These are phyloP conservation scores for Eucalyptus curtisii DNA, from an alignment of 345 rosid species.

Conservation along the genomic window DNA sequence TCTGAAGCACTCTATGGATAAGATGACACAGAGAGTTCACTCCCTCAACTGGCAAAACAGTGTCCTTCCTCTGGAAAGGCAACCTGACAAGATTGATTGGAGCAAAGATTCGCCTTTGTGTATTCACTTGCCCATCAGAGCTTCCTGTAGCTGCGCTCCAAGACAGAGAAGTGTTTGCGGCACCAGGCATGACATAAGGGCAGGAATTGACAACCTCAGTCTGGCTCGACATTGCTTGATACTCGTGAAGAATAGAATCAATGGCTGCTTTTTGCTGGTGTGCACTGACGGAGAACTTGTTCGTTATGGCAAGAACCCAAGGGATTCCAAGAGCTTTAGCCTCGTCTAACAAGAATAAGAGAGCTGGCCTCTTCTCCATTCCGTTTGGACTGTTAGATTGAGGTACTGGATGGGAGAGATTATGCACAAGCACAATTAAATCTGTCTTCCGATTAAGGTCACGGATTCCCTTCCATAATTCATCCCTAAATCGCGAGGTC, in stretches of 20 bases:
- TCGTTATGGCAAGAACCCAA: constrained; percentile 92
- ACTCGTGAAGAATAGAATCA: constrained; percentile 67
- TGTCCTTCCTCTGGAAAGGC: constrained; percentile 76
- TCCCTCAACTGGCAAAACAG: constrained; percentile 70
- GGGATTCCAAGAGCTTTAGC: constrained; percentile 94
- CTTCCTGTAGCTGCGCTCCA: constrained; percentile 49
- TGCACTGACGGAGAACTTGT: constrained; percentile 94
- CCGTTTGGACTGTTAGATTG: constrained; percentile 33
- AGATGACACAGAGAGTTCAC: constrained; percentile 65
- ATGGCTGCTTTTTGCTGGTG: constrained; percentile 82
- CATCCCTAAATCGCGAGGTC: constrained; percentile 73
- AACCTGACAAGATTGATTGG: constrained; percentile 58
- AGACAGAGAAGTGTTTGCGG: constrained; percentile 59
- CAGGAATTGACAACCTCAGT: constrained; percentile 78
- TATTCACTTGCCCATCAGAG: constrained; percentile 32
- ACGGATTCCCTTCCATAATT: constrained; percentile 81
- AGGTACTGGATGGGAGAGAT: constrained; percentile 85
- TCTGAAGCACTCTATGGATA: constrained; percentile 57
- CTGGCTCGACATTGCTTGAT: constrained; percentile 59
- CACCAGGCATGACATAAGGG: constrained; percentile 69
- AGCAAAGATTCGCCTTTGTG: constrained; percentile 46
- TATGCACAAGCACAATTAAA: constrained; percentile 85
- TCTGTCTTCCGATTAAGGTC: constrained; percentile 71
- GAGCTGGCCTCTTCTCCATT: constrained; percentile 60
- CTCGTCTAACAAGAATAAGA: constrained; percentile 67